Evolutionary conservation across 805 yeast species (phyloP).

Genomic region (Schwanniomyces vanrijiae): DNA sequence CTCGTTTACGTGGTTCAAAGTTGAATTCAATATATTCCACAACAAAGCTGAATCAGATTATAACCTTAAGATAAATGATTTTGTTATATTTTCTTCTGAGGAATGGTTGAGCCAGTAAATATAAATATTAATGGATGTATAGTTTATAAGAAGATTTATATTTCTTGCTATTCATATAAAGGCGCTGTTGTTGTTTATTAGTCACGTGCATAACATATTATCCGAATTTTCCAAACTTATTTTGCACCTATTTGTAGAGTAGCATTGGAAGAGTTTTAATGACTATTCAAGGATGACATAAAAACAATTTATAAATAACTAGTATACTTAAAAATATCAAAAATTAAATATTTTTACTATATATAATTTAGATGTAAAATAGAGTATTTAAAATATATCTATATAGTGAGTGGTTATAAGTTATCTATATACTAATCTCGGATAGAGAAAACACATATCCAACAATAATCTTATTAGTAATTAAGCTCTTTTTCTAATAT

Average conservation of each 20-base stretch:
- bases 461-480: too few species aligned
- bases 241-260: not conserved
- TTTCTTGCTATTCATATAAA: not conserved
- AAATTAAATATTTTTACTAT: too few species aligned
- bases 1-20: not conserved
- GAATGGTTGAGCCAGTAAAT: not conserved
- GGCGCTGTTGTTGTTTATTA: not conserved
- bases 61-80: not conserved
- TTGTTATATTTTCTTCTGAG: not conserved
- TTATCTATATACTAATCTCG: too few species aligned
- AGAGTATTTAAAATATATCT: too few species aligned
- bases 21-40: not conserved
- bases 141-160: not conserved
- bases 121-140: not conserved
- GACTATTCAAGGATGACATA: too few species aligned
- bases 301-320: too few species aligned
- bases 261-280: too few species aligned
- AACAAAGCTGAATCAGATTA: not conserved
- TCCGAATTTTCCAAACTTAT: not conserved
- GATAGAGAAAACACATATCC: too few species aligned
- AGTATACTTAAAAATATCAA: too few species aligned
- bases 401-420: too few species aligned
- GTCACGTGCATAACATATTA: not conserved
- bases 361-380: too few species aligned
- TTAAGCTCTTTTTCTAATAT: slow-evolving; percentile 7